Percentiles rank a stretch among this genome's conserved stretches.
Conservation (phyloP, 345 rosid species). For the Rhizophora mangle region DNA sequence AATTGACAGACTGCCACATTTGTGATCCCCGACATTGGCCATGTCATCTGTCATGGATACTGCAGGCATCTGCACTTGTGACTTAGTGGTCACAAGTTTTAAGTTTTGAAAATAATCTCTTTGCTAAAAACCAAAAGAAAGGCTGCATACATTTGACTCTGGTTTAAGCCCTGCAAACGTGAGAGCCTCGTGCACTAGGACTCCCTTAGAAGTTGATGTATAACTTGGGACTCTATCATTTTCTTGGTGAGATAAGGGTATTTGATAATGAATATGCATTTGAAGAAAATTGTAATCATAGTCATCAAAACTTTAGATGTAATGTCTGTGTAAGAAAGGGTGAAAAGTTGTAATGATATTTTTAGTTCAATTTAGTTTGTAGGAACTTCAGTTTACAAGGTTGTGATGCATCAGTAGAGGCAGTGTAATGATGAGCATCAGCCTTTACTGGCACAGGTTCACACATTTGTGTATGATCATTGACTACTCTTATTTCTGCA, state of each 20-base stretch:
- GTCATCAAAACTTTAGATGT: neutral
- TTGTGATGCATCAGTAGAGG: neutral
- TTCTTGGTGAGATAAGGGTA: neutral
- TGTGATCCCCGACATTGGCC: no score
- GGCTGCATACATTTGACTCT: neutral
- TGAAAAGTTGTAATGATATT: neutral
- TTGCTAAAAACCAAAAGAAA: neutral
- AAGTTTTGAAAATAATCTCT: no score
- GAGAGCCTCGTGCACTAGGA: no score
- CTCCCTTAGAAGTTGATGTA: neutral
- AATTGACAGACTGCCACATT: no score
- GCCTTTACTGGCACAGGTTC: neutral
- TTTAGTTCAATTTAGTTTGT: neutral
- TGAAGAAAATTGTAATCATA: neutral
- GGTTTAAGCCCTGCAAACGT: no score
- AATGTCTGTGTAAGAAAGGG: neutral
- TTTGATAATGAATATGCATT: neutral
- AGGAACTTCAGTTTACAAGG: neutral
- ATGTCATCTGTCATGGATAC: no score
- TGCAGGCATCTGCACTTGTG: no score
- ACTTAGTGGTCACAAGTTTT: no score
- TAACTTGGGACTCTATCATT: neutral
- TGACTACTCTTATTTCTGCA: conserved; percentile 2
- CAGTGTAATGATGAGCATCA: neutral
- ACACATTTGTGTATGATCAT: neutral